Conservation (phyloP, 202 grass and related monocot species). For the Carex arenaria region DNA sequence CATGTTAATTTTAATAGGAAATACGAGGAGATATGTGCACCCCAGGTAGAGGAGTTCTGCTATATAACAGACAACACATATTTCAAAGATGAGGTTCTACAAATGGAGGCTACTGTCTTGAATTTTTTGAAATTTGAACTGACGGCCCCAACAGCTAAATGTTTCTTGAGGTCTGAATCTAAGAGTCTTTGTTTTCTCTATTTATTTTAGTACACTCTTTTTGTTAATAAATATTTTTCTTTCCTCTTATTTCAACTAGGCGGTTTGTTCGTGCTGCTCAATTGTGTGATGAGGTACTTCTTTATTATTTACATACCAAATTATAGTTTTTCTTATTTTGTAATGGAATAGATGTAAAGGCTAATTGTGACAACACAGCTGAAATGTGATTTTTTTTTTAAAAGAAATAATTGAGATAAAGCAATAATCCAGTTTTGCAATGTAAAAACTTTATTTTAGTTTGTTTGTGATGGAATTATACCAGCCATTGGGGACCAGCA, state of each 20-base stretch:
- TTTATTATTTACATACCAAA: not conserved
- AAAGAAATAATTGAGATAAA: not conserved
- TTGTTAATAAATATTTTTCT: constrained; percentile 1
- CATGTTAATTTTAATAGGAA: constrained; percentile 50
- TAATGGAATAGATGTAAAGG: not conserved
- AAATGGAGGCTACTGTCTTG: constrained; percentile 88
- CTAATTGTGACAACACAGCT: not conserved
- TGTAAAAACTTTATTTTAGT: not conserved
- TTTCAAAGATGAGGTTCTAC: constrained; percentile 95
- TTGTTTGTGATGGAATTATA: not conserved
- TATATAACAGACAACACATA: constrained; percentile 99
- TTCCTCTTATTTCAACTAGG: constrained; percentile 39
- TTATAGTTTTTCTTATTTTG: not conserved
- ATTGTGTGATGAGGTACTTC: constrained; percentile 63
- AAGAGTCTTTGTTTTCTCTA: constrained; percentile 2
- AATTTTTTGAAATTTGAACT: constrained; percentile 94
- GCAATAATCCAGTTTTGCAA: not conserved
- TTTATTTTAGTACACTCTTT: not conserved
- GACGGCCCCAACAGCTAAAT: constrained; percentile 81
- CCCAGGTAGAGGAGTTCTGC: constrained; percentile 99
- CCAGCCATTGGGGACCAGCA: not conserved
- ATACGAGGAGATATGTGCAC: constrained; percentile 97
- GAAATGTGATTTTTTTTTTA: not conserved
- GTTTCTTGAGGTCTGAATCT: constrained; percentile 68
- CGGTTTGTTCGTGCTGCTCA: constrained; percentile 82